Evolutionary conservation across 2,329 filamentous ascomycete genomes (phyloP), one percentile per base, ranked within the genome.

Genomic region (Hypomyces perniciosus): DNA sequence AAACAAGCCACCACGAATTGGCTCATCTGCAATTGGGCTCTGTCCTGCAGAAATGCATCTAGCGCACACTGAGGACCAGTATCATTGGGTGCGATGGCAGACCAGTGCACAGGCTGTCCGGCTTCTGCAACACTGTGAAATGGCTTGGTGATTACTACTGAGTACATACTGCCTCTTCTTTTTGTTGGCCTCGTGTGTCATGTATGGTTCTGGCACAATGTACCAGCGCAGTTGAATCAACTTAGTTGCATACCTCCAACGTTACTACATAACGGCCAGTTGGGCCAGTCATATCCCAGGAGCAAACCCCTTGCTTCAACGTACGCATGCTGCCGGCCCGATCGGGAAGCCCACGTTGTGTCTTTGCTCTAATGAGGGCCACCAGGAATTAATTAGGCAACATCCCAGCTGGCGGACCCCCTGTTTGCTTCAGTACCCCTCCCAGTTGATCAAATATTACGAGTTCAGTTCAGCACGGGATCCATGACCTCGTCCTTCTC

Each of bases 401-500:
- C 41, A 46, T 40, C 44, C 42, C 48, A 44, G 48, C 44, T 46
- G 48, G 20, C 27, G 4, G 33, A 46, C 43, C 43, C 52, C 52
- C 40, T 47, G 47, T 44, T 37, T 39, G 35, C 33, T 10, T 29
- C 38, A 30, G 62, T 68, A 69, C 67, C 68, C 68, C 68, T 70
- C 67, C 68, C 65, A 69, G 65, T 29, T 42, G 38, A 35, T 46
- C 38, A 51, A 51, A 51, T 46, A 51, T 42, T 64, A 65, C 56
- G 66, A 63, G 69, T 68, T 69, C 66, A 68, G 65, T 67, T 65
- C 66, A 70, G 66, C 64, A 69, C 66, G 59, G 61, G 61, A 35
- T 44, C 61, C 60, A 61, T 64, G 63, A 61, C 60, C 54, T 67
- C 57, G 60, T 59, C 59, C 57, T 66, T 59, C 62, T 71, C 67